Evolutionary conservation across 2,329 filamentous ascomycete genomes (phyloP), one percentile per base, ranked within the genome.

Genomic region (Penicillium brevicompactum): DNA sequence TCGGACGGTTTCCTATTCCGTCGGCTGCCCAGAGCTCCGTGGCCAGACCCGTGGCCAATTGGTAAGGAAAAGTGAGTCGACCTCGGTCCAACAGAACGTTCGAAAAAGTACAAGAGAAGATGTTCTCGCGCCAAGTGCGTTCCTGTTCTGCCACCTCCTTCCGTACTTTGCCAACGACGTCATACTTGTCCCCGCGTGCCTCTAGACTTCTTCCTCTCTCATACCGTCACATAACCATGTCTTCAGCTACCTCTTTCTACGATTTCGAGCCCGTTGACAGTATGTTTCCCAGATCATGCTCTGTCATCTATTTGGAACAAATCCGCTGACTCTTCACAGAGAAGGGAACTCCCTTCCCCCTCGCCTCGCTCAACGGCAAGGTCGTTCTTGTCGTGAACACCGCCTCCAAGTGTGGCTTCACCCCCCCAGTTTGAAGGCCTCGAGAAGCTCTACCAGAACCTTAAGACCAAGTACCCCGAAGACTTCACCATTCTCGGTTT

Each of bases 371-470:
- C 79, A 86, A 90, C 75, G 90, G 89, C 83, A 97, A 97, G 78
- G 93, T 97, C 65, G 86, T 97, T 67, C 88, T 99, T 58, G 83
- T 96, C 69, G 92, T 99, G 79, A 99, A 99, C 86, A 97, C 93
- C 1, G 94, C 94, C 66, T 96, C 91, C 75, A 97, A 97, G 82
- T 99, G 94, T 82, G 93, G 94, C 75, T 97, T 97, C 85, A 97
- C 94, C 2, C 92, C 92, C 92, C 11, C 94, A 99, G 78, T 97
- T 94, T 78, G 87, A 85, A 60, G 91, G 90, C 31, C 89, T 99
- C 49, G 92, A 99, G 80, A 88, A 85, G 70, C 85, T 99, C 61
- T 96, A 96, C 85, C 90, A 96, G 75, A 77, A 81, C 55, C 69
- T 97, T 71, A 86, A 85, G 66, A 80, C 80, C 63, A 82, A 85